Percentiles rank a stretch among this genome's conserved stretches.
These are phyloP conservation scores for Agrostemma githago DNA, from an alignment of 148 eudicot species.

Conservation along the genomic window DNA sequence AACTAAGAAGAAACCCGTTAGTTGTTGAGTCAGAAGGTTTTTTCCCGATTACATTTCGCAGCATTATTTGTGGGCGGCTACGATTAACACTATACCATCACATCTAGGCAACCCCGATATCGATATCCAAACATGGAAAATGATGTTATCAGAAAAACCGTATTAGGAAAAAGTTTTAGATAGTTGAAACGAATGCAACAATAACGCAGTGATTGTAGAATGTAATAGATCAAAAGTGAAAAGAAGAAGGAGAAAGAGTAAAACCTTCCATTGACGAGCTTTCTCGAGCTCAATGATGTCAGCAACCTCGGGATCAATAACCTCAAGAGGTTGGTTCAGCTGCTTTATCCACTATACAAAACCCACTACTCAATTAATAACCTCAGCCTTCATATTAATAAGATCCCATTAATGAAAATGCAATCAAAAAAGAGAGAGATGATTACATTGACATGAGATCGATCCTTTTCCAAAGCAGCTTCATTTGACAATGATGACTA, in stretches of 20 bases:
- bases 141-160: too few species aligned
- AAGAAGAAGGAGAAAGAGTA: too few species aligned
- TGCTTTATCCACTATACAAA: conserved; percentile 88
- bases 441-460: conserved; percentile 27
- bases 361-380: too few species aligned
- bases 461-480: conserved; percentile 69
- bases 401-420: not conserved
- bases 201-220: not conserved
- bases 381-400: not conserved
- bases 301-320: conserved; percentile 93
- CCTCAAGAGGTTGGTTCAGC: conserved; percentile 85
- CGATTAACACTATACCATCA: too few species aligned
- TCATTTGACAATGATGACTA: conserved; percentile 64
- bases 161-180: too few species aligned
- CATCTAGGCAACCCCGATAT: too few species aligned
- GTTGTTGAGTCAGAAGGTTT: too few species aligned
- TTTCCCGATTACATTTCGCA: too few species aligned
- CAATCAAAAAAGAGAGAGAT: not conserved
- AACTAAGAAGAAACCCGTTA: too few species aligned
- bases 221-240: not conserved
- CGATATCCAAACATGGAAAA: too few species aligned
- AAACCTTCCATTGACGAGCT: conserved; percentile 97
- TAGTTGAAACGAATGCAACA: too few species aligned
- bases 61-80: too few species aligned
- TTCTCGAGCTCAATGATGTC: conserved; percentile 91